Base-by-base conservation (phyloP, 805 yeast species). In the Hanseniaspora singularis region DNA sequence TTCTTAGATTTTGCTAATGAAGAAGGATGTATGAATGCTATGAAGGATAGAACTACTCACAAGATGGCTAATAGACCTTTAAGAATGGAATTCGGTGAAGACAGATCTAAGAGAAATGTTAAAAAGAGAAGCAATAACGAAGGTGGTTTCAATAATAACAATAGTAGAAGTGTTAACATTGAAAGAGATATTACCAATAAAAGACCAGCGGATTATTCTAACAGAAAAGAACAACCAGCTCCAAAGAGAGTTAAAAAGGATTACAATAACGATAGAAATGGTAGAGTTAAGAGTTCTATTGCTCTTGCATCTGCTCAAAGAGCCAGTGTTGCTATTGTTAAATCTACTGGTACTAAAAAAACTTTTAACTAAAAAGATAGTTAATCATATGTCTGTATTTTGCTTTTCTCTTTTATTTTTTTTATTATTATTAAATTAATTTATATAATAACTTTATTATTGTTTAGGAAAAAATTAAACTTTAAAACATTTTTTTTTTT, bases 31-130 rank as follows among this genome's bases (percentile, higher is more conserved):
- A 82, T 92, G 0, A 70, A 70, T 31, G 97, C 96, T 1, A 67
- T 92, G 51, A 76, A 73, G 54, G 89, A 85, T 52, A 79, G 76
- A 61, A 56, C 72, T 28, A 77, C 83, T 54, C 73, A 74, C 56
- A 74, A 69, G 52, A 66, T 86, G 50, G 74, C 84, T 51, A 79
- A 84, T 52, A 71, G 96, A 63, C 77, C 79, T 1, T 63, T 87
- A 54, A 73, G 95, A 64, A 69, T 89, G 71, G 97, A 92, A 63
- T 89, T 67, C 57, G 98, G 98, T 53, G 96, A 92, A 65, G 97
- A 89, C 61, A 74, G 98, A 65, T 80, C 94, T 36, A 80, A 83
- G 65, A 71, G 85, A 60, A 70, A 65, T 40, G 80, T 79, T n/a
- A 68, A 59, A 51, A 61, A 54, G 57, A 40, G 28, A 19, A n/a